Evolutionary conservation across 306 rosid genomes (phyloP), one percentile per base, ranked within the genome.

Genomic region (Prunus mira): DNA sequence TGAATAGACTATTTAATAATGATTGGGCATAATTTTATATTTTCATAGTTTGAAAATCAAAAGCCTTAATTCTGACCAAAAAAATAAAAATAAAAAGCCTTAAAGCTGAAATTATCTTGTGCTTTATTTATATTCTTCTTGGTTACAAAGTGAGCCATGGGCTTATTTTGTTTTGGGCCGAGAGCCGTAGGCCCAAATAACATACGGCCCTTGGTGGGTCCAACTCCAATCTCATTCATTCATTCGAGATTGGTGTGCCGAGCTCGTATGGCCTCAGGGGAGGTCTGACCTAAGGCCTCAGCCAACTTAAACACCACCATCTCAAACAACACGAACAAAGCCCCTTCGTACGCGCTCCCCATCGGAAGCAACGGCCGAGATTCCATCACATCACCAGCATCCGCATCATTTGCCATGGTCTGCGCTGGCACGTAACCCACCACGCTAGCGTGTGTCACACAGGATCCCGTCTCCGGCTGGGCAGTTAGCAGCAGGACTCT

Each of bases 311-410:
- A 88, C 45, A 92, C 92, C 67, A 84, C 97, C 96, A 92, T 92
- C 88, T 92, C 99, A 72, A 92, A 95, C 86, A 95, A 22, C n/a
- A 95, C 97, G 61, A 88, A 95, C 84, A 95, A 3, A 2, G 97
- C 93, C 12, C 99, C 98, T 81, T 95, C 99, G 6, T 90, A 92
- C 74, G 83, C 88, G 70, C 99, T 91, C 47, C 99, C 99, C 99
- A 95, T 88, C 41, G 89, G 96, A 79, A 95, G 95, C 91, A 89
- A 76, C 88, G 93, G 81, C 78, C 93, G 83, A 32, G 87, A 82
- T 75, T 76, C 51, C 75, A 0, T 81, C 52, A 8, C 85, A 45
- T 75, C 84, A 5, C 15, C 75, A 5, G 3, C 65, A 3, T 67
- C 88, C 72, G 28, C 80, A 82, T 91, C 98, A 72, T 90, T 86